Evolutionary conservation across 2,329 filamentous ascomycete species (phyloP), one percentile per base, ranked within the genome.

Genomic region (Colletotrichum spinosum): DNA sequence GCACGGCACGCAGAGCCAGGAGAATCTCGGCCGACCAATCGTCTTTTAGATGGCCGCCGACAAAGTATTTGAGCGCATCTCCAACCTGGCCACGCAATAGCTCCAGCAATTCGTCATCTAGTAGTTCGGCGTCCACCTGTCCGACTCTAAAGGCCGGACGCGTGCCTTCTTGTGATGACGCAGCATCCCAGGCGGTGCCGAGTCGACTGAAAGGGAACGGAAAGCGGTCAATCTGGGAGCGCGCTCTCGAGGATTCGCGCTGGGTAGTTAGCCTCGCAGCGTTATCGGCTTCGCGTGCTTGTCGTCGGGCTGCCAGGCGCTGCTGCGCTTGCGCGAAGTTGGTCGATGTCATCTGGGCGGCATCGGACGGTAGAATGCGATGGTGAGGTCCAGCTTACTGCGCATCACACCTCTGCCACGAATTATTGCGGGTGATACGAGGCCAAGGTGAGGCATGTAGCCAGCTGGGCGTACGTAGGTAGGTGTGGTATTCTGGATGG

Each of bases 81-180:
- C 89, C 91, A 38, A 96, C 93, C 78, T 99, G 95, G 6, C 86
- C 88, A 74, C 92, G 94, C 65, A 99, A 82, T 69, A 98, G 84
- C n/a, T 88, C 87, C 33, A 98, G 84, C 50, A 99, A 84, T 80
- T 98, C 96, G 74, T 97, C 93, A 77, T 99, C 96, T 15, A 99
- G 85, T 54, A 99, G 83, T 77, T 98, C 96, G 42, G 96, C 94
- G 77, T 99, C 96, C 48, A 98, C 93, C 79, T 99, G 96, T 35
- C 95, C 94, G 35, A 99, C 96, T 58, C 96, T 90, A 76, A 97
- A 97, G 10, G 92, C 90, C 6, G 96, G 95, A 13, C 89, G 84
- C 33, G 92, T 95, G 49, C 93, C 93, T 74, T 94, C 90, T 66
- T 92, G 88, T 6, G 91, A 90, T 44, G 87, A 88, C 46, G 95